Evolutionary conservation across 352 stramenopile genomes (phyloP).

Genomic region (Globisporangium recalcitrans): DNA sequence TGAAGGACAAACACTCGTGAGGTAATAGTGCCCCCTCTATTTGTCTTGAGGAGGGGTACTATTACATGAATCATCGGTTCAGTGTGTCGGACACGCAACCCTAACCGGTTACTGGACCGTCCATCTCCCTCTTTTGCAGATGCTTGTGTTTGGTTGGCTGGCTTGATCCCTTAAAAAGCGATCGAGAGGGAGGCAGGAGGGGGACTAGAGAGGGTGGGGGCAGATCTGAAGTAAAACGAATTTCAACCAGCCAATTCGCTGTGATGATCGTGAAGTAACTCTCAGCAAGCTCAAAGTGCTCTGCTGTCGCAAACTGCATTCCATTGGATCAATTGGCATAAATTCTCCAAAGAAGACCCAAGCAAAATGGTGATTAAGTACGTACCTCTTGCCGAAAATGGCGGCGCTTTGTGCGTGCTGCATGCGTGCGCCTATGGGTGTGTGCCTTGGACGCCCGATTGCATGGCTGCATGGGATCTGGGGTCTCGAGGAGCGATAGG

Average conservation of each 20-base stretch:
- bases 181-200: conserved; percentile 2
- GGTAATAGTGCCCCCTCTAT: background rate
- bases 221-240: conserved; percentile 42
- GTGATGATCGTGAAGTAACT: conserved; percentile 42
- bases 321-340: conserved; percentile 71
- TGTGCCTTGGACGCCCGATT: background rate
- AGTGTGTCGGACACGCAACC: background rate
- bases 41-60: background rate
- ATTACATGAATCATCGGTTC: background rate
- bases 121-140: background rate
- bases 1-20: background rate
- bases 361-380: conserved; percentile 91
- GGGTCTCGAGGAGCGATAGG: background rate
- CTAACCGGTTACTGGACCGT: conserved; percentile 4
- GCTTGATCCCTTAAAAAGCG: conserved; percentile 1
- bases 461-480: background rate
- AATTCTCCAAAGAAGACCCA: conserved; percentile 87
- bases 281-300: conserved; percentile 10
- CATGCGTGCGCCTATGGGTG: background rate
- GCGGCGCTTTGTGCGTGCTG: background rate
- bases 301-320: conserved; percentile 23
- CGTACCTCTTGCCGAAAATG: conserved; percentile 22
- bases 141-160: conserved; percentile 10
- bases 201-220: conserved; percentile 6
- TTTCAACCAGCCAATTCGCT: conserved; percentile 81